These are phyloP conservation scores for Talaromyces sp. DNA, from an alignment of 2,329 filamentous ascomycete genomes.

Conservation along the genomic window DNA sequence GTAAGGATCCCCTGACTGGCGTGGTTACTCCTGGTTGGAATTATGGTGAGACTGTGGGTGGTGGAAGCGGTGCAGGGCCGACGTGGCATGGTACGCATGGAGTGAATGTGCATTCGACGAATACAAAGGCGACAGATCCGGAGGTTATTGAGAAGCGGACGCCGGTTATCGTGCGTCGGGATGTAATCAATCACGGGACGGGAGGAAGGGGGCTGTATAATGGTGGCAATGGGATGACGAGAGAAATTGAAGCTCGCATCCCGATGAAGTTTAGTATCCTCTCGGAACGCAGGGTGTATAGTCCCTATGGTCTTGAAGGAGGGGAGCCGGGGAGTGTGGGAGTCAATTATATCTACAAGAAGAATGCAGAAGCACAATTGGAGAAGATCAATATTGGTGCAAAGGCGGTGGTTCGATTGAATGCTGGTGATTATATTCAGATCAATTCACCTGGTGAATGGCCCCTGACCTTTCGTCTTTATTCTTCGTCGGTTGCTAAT, in stretches of 20 bases:
- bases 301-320: constrained; percentile 76
- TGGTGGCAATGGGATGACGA: constrained; percentile 69
- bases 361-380: constrained; percentile 13
- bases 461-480: not conserved
- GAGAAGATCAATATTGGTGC: constrained; percentile 21
- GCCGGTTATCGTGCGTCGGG: constrained; percentile 67
- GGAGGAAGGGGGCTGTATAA: constrained; percentile 63
- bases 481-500: constrained; percentile 1
- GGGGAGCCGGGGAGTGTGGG: constrained; percentile 51
- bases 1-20: constrained; percentile 48
- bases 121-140: constrained; percentile 73
- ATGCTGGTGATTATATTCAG: constrained; percentile 19
- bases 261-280: constrained; percentile 73
- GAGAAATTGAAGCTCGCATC: constrained; percentile 75
- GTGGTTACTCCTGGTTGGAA: constrained; percentile 18
- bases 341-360: constrained; percentile 20
- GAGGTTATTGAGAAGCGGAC: constrained; percentile 74
- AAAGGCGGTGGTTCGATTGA: constrained; percentile 16
- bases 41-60: constrained; percentile 69
- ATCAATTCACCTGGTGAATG: constrained; percentile 20
- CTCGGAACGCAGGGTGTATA: constrained; percentile 68
- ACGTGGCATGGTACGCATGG: constrained; percentile 69
- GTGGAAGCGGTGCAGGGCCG: constrained; percentile 68
- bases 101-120: constrained; percentile 77
- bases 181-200: constrained; percentile 60